Evolutionary conservation across 495 filamentous ascomycete genomes (phyloP), one percentile per base, ranked within the genome.

Genomic region (Hapsidospora chrysogenum): DNA sequence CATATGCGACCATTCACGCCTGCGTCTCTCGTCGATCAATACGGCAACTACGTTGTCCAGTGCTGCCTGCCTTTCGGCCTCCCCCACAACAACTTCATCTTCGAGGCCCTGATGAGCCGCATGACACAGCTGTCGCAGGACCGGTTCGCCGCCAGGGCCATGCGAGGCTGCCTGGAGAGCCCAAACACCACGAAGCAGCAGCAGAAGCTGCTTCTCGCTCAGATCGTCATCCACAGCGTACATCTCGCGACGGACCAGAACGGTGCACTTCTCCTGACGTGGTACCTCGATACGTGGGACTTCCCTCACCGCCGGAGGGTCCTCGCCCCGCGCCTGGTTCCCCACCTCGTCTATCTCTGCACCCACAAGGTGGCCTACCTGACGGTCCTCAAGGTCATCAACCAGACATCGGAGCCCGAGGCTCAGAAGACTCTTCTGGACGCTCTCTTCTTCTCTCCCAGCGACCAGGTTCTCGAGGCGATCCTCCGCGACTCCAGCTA

Each of bases 301-400:
- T 94, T 96, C 64, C 83, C 86, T 36, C 74, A 77, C 41, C 78
- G 89, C 38, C 80, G 92, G 37, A 89, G 80, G 11, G 87, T 95
- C 15, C 73, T 97, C 17, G 85, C 89, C 19, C 89, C 89, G 21
- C 70, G 85, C 47, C 76, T 97, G 19, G 82, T 97, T 30, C 87
- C 89, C 33, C 85, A 96, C 45, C 63, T 97, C n/a, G 87, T 94
- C 20, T 85, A 94, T 51, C 72, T 97, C 5, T 95, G 89, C 64
- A 96, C 89, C 0, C 89, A 97, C 62, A 97, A 97, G 64, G 89
- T 97, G 40, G 89, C 89, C 0, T 97, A 96, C 45, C 66, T 96
- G 39, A 97, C 89, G 2, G 89, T 97, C 14, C 62, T 97, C 34
- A 97, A 97, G 63, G 85, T 96, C 22, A 93, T 97, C 56, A 97